phyloP scores from a whole-genome alignment of 768 basidiomycete genomes.

The Mycena crocata region DNA sequence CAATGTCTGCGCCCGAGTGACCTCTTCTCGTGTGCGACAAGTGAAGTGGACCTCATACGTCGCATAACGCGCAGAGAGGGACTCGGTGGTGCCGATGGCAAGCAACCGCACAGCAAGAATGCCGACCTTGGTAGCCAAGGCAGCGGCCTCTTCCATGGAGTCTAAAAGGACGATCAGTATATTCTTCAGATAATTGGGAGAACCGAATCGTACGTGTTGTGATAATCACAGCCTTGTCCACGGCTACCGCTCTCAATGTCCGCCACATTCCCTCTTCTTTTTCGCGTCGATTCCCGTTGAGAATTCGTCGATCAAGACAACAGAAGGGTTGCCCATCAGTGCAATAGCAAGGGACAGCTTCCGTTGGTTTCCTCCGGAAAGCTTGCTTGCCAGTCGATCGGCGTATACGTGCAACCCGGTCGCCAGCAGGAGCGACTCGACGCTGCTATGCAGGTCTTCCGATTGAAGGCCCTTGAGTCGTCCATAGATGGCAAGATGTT shows the following conservation, averaged over 20 bases:
- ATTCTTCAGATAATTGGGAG: too few relatives aligned
- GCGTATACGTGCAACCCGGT: conserved; percentile 71
- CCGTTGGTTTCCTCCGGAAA: conserved; percentile 85
- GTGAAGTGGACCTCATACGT: conserved; percentile 84
- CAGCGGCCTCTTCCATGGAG: conserved; percentile 18
- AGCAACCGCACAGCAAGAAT: conserved; percentile 80
- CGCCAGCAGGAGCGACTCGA: conserved; percentile 67
- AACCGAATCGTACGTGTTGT: conserved; percentile 87
- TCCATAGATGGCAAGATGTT: conserved; percentile 80
- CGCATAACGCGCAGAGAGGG: conserved; percentile 74
- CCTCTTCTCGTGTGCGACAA: conserved; percentile 72
- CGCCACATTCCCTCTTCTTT: conserved; percentile 90
- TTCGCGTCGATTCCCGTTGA: conserved; percentile 87
- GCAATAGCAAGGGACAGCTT: conserved; percentile 83
- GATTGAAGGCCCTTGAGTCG: conserved; percentile 73
- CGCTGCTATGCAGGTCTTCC: conserved; percentile 63
- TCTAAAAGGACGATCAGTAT: too few relatives aligned
- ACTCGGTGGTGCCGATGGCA: conserved; percentile 74
- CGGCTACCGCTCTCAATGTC: conserved; percentile 71
- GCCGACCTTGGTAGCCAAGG: conserved; percentile 76
- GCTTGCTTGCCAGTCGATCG: conserved; percentile 76
- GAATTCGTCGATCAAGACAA: conserved; percentile 86
- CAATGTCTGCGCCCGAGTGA: conserved; percentile 64
- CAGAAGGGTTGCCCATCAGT: conserved; percentile 81
- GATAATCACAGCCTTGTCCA: conserved; percentile 70